phyloP scores from a whole-genome alignment of 2,329 filamentous ascomycete genomes.

The Stenocarpella maydis region DNA sequence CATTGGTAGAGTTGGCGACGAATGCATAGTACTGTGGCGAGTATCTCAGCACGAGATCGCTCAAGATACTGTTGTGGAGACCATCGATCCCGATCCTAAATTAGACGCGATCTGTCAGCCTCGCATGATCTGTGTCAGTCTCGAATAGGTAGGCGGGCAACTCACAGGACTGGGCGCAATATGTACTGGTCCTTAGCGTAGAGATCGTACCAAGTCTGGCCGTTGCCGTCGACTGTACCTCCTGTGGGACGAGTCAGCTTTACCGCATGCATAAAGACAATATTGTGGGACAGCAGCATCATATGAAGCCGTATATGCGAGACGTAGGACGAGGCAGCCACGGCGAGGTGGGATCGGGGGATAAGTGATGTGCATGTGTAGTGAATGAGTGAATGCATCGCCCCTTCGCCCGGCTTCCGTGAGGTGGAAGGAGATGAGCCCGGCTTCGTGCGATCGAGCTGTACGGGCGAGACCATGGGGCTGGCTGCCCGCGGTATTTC shows the following conservation, averaged over 20 bases:
- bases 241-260: conserved; percentile 38
- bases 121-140: neutral
- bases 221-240: conserved; percentile 64
- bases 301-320: neutral
- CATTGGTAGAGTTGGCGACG: conserved; percentile 66
- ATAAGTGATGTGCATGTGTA: conserved; percentile 3
- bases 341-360: neutral
- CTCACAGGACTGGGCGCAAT: conserved; percentile 63
- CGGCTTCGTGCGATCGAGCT: neutral
- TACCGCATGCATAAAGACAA: conserved; percentile 17
- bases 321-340: neutral
- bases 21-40: conserved; percentile 67
- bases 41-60: conserved; percentile 65
- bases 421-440: neutral
- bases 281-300: conserved; percentile 7
- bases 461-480: neutral
- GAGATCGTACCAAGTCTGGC: conserved; percentile 70
- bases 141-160: neutral
- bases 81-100: conserved; percentile 62
- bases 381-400: neutral
- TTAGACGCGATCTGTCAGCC: conserved; percentile 4
- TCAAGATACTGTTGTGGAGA: conserved; percentile 62
- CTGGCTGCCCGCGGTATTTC: neutral
- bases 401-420: conserved; percentile 24
- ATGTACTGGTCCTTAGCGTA: conserved; percentile 65